phyloP scores from a whole-genome alignment of 805 yeast genomes.

The Candida nanaspora region DNA sequence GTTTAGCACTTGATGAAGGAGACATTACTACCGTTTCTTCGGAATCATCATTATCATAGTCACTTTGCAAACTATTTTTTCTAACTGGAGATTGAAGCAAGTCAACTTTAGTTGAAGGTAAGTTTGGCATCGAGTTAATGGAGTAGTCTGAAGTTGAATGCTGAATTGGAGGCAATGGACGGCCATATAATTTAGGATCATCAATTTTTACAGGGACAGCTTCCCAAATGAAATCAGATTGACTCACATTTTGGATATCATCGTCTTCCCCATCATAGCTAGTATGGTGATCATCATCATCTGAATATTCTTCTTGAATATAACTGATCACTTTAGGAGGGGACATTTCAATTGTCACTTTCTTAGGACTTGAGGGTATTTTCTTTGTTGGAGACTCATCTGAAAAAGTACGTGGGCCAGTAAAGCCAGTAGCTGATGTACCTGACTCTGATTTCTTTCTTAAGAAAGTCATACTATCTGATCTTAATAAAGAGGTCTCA shows the following conservation, averaged over 20 bases:
- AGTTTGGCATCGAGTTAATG: constrained; percentile 26
- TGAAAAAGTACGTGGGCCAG: not conserved
- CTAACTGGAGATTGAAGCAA: constrained; percentile 10
- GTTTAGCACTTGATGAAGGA: constrained; percentile 11
- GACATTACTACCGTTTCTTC: constrained; percentile 21
- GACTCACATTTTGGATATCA: constrained; percentile 9
- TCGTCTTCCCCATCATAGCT: constrained; percentile 7
- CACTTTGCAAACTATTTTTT: constrained; percentile 8
- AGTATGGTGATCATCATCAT: constrained; percentile 3
- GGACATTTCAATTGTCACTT: constrained; percentile 30
- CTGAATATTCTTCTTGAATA: constrained; percentile 14
- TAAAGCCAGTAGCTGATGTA: not conserved
- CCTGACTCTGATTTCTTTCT: constrained; percentile 4
- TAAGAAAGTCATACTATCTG: constrained; percentile 7
- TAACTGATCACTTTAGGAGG: constrained; percentile 32
- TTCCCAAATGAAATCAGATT: constrained; percentile 16
- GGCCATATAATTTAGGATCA: constrained; percentile 10
- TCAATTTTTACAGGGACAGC: constrained; percentile 12
- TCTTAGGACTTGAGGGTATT: constrained; percentile 17
- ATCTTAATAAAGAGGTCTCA: constrained; percentile 7
- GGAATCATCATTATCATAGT: constrained; percentile 22
- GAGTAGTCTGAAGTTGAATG: constrained; percentile 27
- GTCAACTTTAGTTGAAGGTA: constrained; percentile 11
- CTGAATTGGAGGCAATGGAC: constrained; percentile 29
- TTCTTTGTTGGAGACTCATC: constrained; percentile 13